These are phyloP conservation scores for Beauveria pseudobassiana DNA, from an alignment of 2,329 filamentous ascomycete species.

Conservation along the genomic window DNA sequence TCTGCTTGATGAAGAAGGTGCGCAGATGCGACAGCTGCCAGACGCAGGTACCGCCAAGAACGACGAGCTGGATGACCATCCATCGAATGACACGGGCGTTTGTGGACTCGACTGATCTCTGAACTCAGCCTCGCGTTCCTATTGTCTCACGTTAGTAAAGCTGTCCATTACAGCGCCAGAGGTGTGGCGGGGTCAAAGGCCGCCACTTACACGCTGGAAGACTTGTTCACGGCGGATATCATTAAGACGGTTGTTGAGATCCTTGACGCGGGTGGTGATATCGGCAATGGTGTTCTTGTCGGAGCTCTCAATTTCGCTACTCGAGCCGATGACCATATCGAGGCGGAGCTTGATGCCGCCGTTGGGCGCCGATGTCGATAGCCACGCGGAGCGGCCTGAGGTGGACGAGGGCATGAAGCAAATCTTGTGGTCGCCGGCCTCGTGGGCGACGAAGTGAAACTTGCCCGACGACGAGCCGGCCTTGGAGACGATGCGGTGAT, in stretches of 20 bases:
- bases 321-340: slow-evolving; percentile 91
- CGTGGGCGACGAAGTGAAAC: slow-evolving; percentile 93
- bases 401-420: slow-evolving; percentile 85
- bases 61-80: slow-evolving; percentile 82
- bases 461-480: slow-evolving; percentile 67
- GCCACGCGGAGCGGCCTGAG: slow-evolving; percentile 62
- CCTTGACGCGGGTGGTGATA: slow-evolving; percentile 79
- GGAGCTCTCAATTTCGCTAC: slow-evolving; percentile 83
- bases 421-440: slow-evolving; percentile 90
- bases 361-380: slow-evolving; percentile 54
- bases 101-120: slow-evolving; percentile 90
- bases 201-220: slow-evolving; percentile 71
- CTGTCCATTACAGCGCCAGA: neutral
- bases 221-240: slow-evolving; percentile 93
- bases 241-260: slow-evolving; percentile 77
- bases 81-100: slow-evolving; percentile 89
- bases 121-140: slow-evolving; percentile 98
- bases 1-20: slow-evolving; percentile 99
- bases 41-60: slow-evolving; percentile 81
- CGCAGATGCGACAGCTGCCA: slow-evolving; percentile 96
- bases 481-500: slow-evolving; percentile 91
- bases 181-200: neutral
- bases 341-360: slow-evolving; percentile 78
- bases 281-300: slow-evolving; percentile 92
- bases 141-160: slow-evolving; percentile 5